Evolutionary conservation across 2,329 filamentous ascomycete genomes (phyloP).

Genomic region (Pleomassaria siparia): DNA sequence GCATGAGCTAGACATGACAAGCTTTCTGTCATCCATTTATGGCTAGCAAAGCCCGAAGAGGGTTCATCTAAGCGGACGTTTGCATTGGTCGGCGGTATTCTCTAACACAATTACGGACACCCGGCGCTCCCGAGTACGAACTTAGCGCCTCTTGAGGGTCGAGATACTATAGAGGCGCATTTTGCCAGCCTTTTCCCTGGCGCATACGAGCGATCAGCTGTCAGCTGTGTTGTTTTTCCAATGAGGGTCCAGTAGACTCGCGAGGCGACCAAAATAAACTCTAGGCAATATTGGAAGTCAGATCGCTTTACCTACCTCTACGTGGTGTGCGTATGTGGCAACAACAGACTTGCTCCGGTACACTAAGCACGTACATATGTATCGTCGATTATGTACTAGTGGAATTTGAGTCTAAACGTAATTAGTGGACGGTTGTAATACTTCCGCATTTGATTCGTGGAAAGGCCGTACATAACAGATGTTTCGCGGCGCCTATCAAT

Average conservation of each 20-base stretch:
- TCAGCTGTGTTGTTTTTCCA: not conserved
- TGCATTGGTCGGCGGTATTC: not conserved
- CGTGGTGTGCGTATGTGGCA: not conserved
- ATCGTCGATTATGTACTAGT: too few relatives aligned
- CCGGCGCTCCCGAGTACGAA: not conserved
- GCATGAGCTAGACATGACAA: not conserved
- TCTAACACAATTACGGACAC: not conserved
- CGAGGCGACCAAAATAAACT: not conserved
- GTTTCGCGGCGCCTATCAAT: too few relatives aligned
- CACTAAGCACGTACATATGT: too few relatives aligned
- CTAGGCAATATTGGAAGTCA: conserved; percentile 1
- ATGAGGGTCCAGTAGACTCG: not conserved
- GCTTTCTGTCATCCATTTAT: conserved; percentile 1
- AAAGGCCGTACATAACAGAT: too few relatives aligned
- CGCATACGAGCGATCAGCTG: not conserved
- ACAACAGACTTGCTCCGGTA: not conserved
- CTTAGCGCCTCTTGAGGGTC: not conserved
- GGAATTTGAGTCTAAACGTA: too few relatives aligned
- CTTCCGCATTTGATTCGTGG: too few relatives aligned
- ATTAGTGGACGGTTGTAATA: too few relatives aligned
- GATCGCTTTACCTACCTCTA: not conserved
- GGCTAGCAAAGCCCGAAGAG: not conserved
- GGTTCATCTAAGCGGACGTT: conserved; percentile 1
- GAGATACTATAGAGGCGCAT: not conserved
- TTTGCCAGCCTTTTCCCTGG: not conserved